These are phyloP conservation scores for Saussurea involucrata DNA, from an alignment of 129 eudicot genomes.

Conservation along the genomic window DNA sequence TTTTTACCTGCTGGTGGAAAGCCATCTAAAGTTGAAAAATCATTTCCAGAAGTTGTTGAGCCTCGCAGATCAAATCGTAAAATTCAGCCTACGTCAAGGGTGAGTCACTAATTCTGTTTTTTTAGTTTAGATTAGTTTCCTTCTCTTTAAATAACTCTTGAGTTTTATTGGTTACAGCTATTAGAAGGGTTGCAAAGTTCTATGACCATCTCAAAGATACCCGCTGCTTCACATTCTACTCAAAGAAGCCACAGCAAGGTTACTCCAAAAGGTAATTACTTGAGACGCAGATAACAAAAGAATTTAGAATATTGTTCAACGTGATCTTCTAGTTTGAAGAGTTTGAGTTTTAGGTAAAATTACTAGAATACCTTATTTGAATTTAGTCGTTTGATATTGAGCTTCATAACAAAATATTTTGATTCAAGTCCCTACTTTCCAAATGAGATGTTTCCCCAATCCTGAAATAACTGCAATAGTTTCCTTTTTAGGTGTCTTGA, in stretches of 20 bases:
- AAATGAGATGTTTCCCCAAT: not conserved
- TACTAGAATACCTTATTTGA: not conserved
- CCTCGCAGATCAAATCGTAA: constrained; percentile 88
- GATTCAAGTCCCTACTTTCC: not conserved
- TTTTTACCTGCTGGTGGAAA: constrained; percentile 39
- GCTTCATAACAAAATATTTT: not conserved
- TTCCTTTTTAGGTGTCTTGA: not conserved
- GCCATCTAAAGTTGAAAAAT: constrained; percentile 34
- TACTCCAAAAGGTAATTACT: constrained; percentile 43
- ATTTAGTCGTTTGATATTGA: not conserved
- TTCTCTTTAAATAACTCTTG: not conserved
- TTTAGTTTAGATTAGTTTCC: not conserved
- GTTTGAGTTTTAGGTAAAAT: not conserved
- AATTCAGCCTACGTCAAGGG: constrained; percentile 95
- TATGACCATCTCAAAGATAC: constrained; percentile 53
- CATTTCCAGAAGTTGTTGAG: constrained; percentile 38
- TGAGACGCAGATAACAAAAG: not conserved
- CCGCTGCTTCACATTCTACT: constrained; percentile 56
- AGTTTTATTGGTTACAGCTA: constrained; percentile 40
- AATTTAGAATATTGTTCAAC: not conserved
- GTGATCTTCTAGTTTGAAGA: not conserved
- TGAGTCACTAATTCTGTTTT: constrained; percentile 15
- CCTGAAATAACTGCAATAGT: not conserved
- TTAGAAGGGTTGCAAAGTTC: constrained; percentile 94
- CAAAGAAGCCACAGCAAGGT: constrained; percentile 47